These are phyloP conservation scores for Rheum nobile DNA, from an alignment of 148 eudicot genomes.

Conservation along the genomic window DNA sequence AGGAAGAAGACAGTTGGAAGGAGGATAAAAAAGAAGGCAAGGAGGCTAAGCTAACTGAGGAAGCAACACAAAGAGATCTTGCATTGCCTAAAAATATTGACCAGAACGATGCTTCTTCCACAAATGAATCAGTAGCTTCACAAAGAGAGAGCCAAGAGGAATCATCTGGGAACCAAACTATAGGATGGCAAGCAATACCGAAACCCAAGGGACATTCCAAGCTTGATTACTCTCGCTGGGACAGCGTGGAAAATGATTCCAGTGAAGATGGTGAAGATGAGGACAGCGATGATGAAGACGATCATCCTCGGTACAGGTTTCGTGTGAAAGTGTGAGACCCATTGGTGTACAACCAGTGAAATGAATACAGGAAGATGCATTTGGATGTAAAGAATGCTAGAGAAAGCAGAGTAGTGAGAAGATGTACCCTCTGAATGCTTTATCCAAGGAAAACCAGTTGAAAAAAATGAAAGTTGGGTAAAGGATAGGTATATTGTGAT, in stretches of 20 bases:
- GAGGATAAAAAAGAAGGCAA: slow-evolving; percentile 5
- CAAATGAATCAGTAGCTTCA: slow-evolving; percentile 9
- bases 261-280: slow-evolving; percentile 67
- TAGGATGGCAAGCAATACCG: slow-evolving; percentile 57
- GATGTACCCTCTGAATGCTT: neutral
- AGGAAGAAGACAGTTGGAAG: slow-evolving; percentile 20
- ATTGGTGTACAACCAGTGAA: slow-evolving; percentile 49
- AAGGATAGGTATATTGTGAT: neutral
- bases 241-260: slow-evolving; percentile 53
- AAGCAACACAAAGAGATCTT: slow-evolving; percentile 11
- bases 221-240: slow-evolving; percentile 84
- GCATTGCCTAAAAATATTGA: slow-evolving; percentile 3
- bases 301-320: slow-evolving; percentile 54
- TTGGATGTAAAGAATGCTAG: neutral
- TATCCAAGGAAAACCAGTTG: no score
- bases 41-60: slow-evolving; percentile 13
- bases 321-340: slow-evolving; percentile 64
- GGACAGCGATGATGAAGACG: slow-evolving; percentile 48
- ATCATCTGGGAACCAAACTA: slow-evolving; percentile 26
- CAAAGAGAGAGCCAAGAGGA: slow-evolving; percentile 15
- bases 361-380: slow-evolving; percentile 15
- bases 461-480: no score
- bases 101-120: slow-evolving; percentile 8
- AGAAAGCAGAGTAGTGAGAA: neutral
- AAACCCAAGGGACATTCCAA: slow-evolving; percentile 84